Evolutionary conservation across 108 stramenopile genomes (phyloP), one percentile per base, ranked within the genome.

Genomic region (Discostella pseudostelligera): DNA sequence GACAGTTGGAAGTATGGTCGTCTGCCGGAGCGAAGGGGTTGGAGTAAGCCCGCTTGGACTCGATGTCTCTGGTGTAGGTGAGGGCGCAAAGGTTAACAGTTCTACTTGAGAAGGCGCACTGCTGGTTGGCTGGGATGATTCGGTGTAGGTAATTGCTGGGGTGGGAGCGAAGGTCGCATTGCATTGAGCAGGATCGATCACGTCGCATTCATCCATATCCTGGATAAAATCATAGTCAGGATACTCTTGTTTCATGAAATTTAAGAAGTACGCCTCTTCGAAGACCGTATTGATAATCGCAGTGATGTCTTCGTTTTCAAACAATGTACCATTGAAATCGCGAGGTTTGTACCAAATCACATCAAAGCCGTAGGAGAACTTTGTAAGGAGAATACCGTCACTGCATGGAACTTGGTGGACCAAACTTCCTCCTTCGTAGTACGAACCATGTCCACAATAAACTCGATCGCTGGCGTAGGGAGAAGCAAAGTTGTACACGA

Each of bases 361-460:
- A 66, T 74, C 72, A 20, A 74, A 74, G 25, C 72, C 72, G 65
- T 66, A 74, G 28, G 50, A 60, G 44, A 66, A 74, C 36, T 74
- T 60, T 12, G 72, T 74, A 28, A 74, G 32, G 29, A 61, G 51
- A 29, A 59, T 66, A 17, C 72, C 72, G 39, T 74, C 65, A 2
- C 29, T 25, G 25, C 57, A 63, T 19, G 11, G 29, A 11, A 46
- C 59, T 65, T 74, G 72, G 25, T 66, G 42, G 11, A 66, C 65
- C 13, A 74, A 25, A 35, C 36, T 66, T 47, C 72, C 72, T 13
- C 37, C 53, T 26, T 42, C 58, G 59, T 66, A 74, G 48, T 66
- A 74, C 14, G 65, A 42, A 28, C 69, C 59, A 20, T 61, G 59
- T 20, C 58, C 65, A 61, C 72, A 66, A 54, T 47, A 66, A 13